Base-by-base conservation (phyloP, 768 basidiomycete genomes). In the Panus rudis region DNA sequence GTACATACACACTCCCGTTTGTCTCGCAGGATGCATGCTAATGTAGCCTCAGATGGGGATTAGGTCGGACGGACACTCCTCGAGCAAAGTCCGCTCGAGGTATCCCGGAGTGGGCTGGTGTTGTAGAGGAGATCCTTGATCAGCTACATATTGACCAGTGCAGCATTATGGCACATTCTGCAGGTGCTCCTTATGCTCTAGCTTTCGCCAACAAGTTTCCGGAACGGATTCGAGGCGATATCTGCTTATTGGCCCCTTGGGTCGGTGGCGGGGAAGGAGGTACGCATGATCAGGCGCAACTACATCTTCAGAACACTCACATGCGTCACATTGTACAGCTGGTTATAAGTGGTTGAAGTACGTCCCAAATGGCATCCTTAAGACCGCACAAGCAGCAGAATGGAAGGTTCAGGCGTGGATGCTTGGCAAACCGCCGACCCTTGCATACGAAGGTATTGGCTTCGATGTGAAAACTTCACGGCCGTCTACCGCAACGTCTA, bases 361-460 rank as follows among this genome's bases (percentile, higher is more conserved):
- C 58, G 87, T 99, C 5, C 94, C 94, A 1, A 89, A 87, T 47
- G 81, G 87, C 22, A 78, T 99, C 28, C 70, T 99, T 50, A 92
- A 88, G 68, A 92, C 92, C 0, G 94, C 92, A 1, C 92, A 94
- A 61, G 89, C 92, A 4, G 94, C 94, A 0, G 94, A 99, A 58
- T 97, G 92, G 92, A 91, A 86, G 62, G 71, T 98, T 34, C 92
- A 96, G 57, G 87, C 89, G 0, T 98, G 93, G 89, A 89, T 90
- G 82, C 77, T 99, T 23, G 96, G 94, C 50, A 97, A 97, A 56
- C 89, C 91, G 14, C 93, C 92, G 8, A 81, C 83, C 2, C 70
- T 91, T 31, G 73, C 84, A 1, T 91, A 81, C 54, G 76, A 88
- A 53, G 91, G 89, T 23, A 92, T 96, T 55, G 91, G 87, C 16